Conservation (phyloP, 2,329 filamentous ascomycete species). For the Alternaria infectoria region DNA sequence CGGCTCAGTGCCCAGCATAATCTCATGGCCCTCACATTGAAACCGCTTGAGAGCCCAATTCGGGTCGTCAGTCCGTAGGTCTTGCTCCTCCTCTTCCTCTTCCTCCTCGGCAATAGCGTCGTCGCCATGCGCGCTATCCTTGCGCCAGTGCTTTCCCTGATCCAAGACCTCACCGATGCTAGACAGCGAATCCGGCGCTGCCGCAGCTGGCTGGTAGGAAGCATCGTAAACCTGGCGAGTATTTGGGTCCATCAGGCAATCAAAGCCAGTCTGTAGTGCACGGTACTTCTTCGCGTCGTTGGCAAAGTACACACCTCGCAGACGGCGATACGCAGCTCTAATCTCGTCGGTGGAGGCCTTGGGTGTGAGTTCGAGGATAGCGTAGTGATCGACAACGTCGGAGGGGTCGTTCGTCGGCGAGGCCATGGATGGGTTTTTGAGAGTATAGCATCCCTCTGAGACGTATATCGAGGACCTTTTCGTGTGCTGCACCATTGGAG, state of each 20-base stretch:
- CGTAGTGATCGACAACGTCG: slow-evolving; percentile 41
- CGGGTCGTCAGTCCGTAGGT: slow-evolving; percentile 25
- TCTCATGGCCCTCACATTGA: slow-evolving; percentile 16
- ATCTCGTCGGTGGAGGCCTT: slow-evolving; percentile 40
- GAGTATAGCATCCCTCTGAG: slow-evolving; percentile 27
- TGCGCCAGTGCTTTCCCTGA: slow-evolving; percentile 28
- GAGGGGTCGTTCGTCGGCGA: slow-evolving; percentile 23
- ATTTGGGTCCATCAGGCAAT: slow-evolving; percentile 37
- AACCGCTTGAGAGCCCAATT: slow-evolving; percentile 37
- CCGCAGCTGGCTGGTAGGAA: slow-evolving; percentile 9
- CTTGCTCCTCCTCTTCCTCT: slow-evolving; percentile 25
- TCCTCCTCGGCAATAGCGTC: slow-evolving; percentile 25
- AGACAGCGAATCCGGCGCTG: slow-evolving; percentile 8
- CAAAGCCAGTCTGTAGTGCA: slow-evolving; percentile 38
- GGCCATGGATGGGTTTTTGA: slow-evolving; percentile 26
- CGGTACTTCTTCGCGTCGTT: slow-evolving; percentile 38
- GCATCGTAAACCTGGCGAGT: slow-evolving; percentile 36
- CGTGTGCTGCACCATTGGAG: slow-evolving; percentile 21
- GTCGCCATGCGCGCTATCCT: slow-evolving; percentile 29
- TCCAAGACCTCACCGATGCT: slow-evolving; percentile 21
- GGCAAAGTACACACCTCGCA: slow-evolving; percentile 38
- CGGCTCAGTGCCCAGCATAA: slow-evolving; percentile 29
- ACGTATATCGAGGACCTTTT: slow-evolving; percentile 37
- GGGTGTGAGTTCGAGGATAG: slow-evolving; percentile 29
- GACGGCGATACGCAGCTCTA: slow-evolving; percentile 32